phyloP scores from a whole-genome alignment of 352 stramenopile species.

The Globisporangium apiculatum region DNA sequence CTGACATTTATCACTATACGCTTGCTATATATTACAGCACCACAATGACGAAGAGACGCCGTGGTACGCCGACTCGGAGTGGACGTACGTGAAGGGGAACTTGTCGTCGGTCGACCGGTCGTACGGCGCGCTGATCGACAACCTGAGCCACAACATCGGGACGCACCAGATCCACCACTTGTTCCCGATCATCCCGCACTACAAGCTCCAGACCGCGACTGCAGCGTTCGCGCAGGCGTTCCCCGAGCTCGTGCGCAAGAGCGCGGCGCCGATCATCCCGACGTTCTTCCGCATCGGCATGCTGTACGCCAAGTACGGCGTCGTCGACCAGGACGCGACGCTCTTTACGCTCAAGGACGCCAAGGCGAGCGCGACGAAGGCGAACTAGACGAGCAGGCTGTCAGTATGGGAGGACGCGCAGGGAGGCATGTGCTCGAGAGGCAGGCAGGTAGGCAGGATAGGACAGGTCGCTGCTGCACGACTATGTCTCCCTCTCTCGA shows the following conservation, averaged over 20 bases:
- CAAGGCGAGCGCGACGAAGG: slow-evolving; percentile 21
- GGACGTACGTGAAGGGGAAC: slow-evolving; percentile 83
- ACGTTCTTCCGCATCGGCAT: slow-evolving; percentile 54
- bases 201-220: slow-evolving; percentile 67
- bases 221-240: slow-evolving; percentile 57
- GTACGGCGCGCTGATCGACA: slow-evolving; percentile 73
- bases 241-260: slow-evolving; percentile 68
- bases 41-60: slow-evolving; percentile 80
- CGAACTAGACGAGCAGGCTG: slow-evolving; percentile 3
- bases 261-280: slow-evolving; percentile 53
- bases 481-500: too few relatives aligned
- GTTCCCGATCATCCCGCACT: slow-evolving; percentile 85
- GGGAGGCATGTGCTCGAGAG: not conserved
- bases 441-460: not conserved
- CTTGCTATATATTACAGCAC: slow-evolving; percentile 21
- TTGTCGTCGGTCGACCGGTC: slow-evolving; percentile 74
- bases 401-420: too few relatives aligned
- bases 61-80: slow-evolving; percentile 79
- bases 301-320: slow-evolving; percentile 65
- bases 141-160: slow-evolving; percentile 84
- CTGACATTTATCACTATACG: too few relatives aligned
- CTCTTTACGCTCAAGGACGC: slow-evolving; percentile 68
- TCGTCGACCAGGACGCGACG: slow-evolving; percentile 56
- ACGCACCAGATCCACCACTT: slow-evolving; percentile 84
- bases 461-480: too few relatives aligned